Percentiles rank a stretch among this genome's conserved stretches.
Conservation (phyloP, 139 green algal genomes). For the Astrephomene gubernaculifera region DNA sequence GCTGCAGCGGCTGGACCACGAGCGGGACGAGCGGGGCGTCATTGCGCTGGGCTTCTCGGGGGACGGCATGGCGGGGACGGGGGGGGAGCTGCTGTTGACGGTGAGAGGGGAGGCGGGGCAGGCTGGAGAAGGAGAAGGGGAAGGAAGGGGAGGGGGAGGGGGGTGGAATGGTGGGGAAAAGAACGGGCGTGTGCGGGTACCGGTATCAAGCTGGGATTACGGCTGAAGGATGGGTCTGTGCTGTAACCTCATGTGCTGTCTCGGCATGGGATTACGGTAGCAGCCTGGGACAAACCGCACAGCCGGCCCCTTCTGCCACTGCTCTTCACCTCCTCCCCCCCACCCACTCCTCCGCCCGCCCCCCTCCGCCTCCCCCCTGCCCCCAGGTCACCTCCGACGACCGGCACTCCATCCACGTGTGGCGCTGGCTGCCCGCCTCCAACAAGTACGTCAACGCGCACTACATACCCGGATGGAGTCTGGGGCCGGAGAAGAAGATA, state of each 20-base stretch:
- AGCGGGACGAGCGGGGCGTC: constrained; percentile 42
- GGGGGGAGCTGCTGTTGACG: constrained; percentile 53
- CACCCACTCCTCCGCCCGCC: not conserved
- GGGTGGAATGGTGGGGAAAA: not conserved
- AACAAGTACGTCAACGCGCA: constrained; percentile 57
- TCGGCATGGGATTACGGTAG: too few relatives aligned
- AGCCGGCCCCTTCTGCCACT: too few relatives aligned
- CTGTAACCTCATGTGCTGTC: too few relatives aligned
- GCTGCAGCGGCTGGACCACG: constrained; percentile 70
- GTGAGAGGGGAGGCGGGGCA: not conserved
- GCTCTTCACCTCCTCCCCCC: too few relatives aligned
- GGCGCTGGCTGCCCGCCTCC: constrained; percentile 64
- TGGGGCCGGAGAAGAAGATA: constrained; percentile 71
- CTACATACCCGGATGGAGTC: constrained; percentile 69
- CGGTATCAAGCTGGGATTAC: not conserved
- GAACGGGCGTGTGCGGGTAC: not conserved
- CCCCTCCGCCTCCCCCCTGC: not conserved
- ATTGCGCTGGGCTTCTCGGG: constrained; percentile 37
- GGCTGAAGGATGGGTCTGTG: too few relatives aligned
- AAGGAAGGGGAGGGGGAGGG: not conserved
- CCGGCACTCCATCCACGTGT: constrained; percentile 68
- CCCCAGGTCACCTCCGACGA: constrained; percentile 60
- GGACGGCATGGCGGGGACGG: constrained; percentile 1
- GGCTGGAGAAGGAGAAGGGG: not conserved
- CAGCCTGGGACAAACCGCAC: too few relatives aligned